These are phyloP conservation scores for Metarhizium robertsii DNA, from an alignment of 2,329 filamentous ascomycete genomes.

Conservation along the genomic window DNA sequence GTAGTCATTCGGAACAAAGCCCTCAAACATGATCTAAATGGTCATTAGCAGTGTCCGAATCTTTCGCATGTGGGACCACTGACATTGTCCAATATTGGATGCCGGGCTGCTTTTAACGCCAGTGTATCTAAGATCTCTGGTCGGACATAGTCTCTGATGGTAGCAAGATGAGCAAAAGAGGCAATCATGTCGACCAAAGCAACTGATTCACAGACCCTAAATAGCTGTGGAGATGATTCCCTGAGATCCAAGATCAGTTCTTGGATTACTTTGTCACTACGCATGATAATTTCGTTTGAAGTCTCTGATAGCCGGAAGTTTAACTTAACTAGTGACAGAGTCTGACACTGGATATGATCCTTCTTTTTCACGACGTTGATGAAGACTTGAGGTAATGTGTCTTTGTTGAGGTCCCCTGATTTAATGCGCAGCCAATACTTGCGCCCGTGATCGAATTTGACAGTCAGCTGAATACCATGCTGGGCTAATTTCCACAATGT, in stretches of 20 bases:
- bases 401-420: conserved; percentile 51
- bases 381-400: conserved; percentile 55
- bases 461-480: conserved; percentile 49
- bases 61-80: neutral
- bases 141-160: conserved; percentile 47
- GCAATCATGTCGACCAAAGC: conserved; percentile 80
- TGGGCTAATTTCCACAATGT: conserved; percentile 29
- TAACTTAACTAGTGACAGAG: conserved; percentile 71
- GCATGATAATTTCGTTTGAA: conserved; percentile 71
- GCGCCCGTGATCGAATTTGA: conserved; percentile 69
- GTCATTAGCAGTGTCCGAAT: neutral
- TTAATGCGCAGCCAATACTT: conserved; percentile 70
- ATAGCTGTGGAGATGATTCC: conserved; percentile 60
- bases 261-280: conserved; percentile 71
- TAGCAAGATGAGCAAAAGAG: conserved; percentile 67
- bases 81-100: conserved; percentile 68
- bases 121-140: conserved; percentile 61
- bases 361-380: conserved; percentile 70
- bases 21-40: conserved; percentile 46
- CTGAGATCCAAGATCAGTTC: conserved; percentile 65
- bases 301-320: conserved; percentile 71
- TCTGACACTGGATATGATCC: conserved; percentile 78
- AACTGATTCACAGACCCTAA: conserved; percentile 77
- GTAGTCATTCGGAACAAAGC: conserved; percentile 82
- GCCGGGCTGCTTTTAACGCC: conserved; percentile 64